Evolutionary conservation across 2,329 filamentous ascomycete genomes (phyloP).

Genomic region (Chlorencoelia australis): DNA sequence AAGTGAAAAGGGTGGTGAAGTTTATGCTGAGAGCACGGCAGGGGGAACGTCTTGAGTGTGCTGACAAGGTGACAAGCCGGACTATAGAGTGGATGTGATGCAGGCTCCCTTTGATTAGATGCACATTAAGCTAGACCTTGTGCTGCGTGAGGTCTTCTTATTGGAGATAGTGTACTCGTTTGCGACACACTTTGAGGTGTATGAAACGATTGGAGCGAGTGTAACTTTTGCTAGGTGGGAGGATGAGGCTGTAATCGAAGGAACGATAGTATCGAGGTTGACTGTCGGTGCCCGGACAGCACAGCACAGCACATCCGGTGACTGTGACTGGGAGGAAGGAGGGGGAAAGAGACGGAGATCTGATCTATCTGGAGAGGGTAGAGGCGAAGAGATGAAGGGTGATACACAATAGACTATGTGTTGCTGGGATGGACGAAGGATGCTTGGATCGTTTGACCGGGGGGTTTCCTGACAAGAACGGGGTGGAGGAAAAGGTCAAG

Average conservation of each 20-base stretch:
- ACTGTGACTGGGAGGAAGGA: background rate
- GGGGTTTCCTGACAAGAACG: no score
- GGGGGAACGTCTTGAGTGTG: slow-evolving; percentile 10
- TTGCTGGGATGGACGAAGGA: no score
- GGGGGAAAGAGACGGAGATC: background rate
- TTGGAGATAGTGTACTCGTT: slow-evolving; percentile 16
- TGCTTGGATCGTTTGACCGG: no score
- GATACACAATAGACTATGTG: no score
- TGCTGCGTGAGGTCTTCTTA: slow-evolving; percentile 17
- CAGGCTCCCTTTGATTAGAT: slow-evolving; percentile 20
- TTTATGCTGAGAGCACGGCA: slow-evolving; percentile 7
- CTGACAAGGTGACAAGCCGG: slow-evolving; percentile 21
- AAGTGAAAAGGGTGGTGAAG: slow-evolving; percentile 1
- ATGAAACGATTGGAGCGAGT: slow-evolving; percentile 8
- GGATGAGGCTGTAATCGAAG: slow-evolving; percentile 8
- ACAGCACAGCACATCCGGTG: slow-evolving; percentile 10
- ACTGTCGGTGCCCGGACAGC: slow-evolving; percentile 8
- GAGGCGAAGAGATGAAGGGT: background rate
- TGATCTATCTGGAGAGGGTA: no score
- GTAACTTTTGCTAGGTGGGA: slow-evolving; percentile 1
- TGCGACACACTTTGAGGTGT: slow-evolving; percentile 17
- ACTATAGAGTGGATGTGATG: slow-evolving; percentile 18
- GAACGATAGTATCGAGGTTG: slow-evolving; percentile 4
- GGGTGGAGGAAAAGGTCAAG: no score
- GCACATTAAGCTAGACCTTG: slow-evolving; percentile 21